Base-by-base conservation (phyloP, 805 yeast genomes). In the Yarrowia sp. region DNA sequence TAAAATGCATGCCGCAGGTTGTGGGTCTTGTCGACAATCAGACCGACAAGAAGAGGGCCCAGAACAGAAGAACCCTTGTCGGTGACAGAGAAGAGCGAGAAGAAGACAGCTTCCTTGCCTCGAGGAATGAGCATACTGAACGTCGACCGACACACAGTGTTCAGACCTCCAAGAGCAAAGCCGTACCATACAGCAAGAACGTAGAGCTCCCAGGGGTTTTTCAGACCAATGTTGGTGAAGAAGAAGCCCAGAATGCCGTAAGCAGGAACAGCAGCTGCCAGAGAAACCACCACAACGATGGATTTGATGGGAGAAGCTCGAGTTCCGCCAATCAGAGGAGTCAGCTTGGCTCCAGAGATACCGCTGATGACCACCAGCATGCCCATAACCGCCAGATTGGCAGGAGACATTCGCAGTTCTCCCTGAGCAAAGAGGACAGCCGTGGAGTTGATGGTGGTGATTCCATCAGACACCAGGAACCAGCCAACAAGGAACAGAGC, bases 61-160 rank as follows among this genome's bases (percentile, higher is more conserved):
- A 90, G 71, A 4, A 90, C 84, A 0, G 91, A 86, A 5, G 91
- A 87, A 2, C 95, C 94, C 73, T 90, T 90, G 76, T 90, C 95
- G 0, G 96, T 90, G 46, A 90, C 86, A 47, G 90, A 84, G 76
- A 87, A 90, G 50, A 90, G 78, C 14, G 94, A 88, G 77, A 90
- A 90, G 74, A 89, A 90, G 8, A 88, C 85, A 3, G 89, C 85
- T 73, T 90, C 96, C 72, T 85, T 86, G 7, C 95, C 95, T 55
- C 79, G 81, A 19, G 96, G 96, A 52, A 90, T 88, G 66, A 90
- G 81, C 73, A 88, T 75, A 39, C 90, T 83, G 75, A 86, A 90
- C 4, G 88, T 79, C 1, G 92, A 86, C 58, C 95, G 81, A 34
- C 92, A 84, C 0, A 87, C 81, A 0, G 94, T 87, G 9, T 89